These are phyloP conservation scores for Candida maris DNA, from an alignment of 805 yeast species.

Conservation along the genomic window DNA sequence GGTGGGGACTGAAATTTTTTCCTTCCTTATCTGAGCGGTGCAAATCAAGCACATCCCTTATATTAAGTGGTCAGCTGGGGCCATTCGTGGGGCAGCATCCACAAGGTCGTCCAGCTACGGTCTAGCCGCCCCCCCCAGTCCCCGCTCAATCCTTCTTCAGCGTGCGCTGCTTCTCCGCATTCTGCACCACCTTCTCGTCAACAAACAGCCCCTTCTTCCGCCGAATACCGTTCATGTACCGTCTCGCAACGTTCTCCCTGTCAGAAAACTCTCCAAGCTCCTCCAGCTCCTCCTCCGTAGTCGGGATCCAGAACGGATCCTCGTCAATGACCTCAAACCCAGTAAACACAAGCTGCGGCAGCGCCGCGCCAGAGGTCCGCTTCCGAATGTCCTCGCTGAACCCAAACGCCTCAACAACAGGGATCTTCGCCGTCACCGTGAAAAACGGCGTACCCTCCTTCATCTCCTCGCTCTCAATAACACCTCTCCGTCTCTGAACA, in stretches of 20 bases:
- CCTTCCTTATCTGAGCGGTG: too few species aligned
- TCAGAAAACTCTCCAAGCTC: constrained; percentile 92
- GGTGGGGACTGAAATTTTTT: too few species aligned
- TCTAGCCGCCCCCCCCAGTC: too few species aligned
- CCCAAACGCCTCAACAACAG: constrained; percentile 96
- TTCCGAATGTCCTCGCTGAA: constrained; percentile 93
- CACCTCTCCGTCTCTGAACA: constrained; percentile 83
- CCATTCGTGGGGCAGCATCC: too few species aligned
- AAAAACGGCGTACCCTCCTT: constrained; percentile 98
- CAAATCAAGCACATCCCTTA: too few species aligned
- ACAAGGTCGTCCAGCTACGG: too few species aligned
- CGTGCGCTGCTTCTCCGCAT: constrained; percentile 93
- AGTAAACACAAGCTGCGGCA: constrained; percentile 87
- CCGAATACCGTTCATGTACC: constrained; percentile 78
- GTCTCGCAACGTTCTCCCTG: constrained; percentile 83
- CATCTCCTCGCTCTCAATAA: constrained; percentile 86
- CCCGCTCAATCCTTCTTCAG: constrained; percentile 53
- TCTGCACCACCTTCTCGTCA: constrained; percentile 84
- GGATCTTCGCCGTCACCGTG: constrained; percentile 77
- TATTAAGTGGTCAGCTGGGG: too few species aligned
- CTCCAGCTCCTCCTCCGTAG: constrained; percentile 93
- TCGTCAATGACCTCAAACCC: constrained; percentile 84
- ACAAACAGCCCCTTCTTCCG: constrained; percentile 84
- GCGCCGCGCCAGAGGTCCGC: constrained; percentile 93
- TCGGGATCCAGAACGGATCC: constrained; percentile 99